Evolutionary conservation across 257 asterid genomes (phyloP).

Genomic region (Petrea volubilis): DNA sequence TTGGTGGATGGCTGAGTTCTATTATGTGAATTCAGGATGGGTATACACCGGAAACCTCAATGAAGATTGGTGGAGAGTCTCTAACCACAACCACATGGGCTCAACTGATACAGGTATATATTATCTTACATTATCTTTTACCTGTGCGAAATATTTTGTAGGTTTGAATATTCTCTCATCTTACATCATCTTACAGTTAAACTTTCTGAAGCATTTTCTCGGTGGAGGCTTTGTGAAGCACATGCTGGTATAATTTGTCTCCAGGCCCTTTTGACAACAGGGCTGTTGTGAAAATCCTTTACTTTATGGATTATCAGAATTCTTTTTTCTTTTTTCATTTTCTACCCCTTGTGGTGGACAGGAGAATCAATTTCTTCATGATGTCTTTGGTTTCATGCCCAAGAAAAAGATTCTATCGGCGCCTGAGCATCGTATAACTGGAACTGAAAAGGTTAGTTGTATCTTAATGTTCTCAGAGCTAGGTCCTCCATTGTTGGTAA

Average conservation of each 20-base stretch:
- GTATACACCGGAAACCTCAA: constrained; percentile 62
- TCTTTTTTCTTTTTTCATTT: not conserved
- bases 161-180: constrained; percentile 12
- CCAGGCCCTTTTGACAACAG: not conserved
- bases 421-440: constrained; percentile 53
- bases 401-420: constrained; percentile 54
- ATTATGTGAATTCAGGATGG: constrained; percentile 57
- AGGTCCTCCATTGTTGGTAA: too few species aligned
- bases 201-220: constrained; percentile 87
- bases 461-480: not conserved
- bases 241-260: constrained; percentile 63
- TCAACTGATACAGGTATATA: constrained; percentile 69
- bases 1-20: constrained; percentile 10
- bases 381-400: constrained; percentile 71
- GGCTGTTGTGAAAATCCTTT: not conserved
- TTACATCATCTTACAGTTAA: constrained; percentile 47
- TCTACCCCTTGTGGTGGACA: constrained; percentile 31
- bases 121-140: constrained; percentile 15
- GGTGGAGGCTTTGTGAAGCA: constrained; percentile 99
- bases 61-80: constrained; percentile 80
- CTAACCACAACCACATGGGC: constrained; percentile 72
- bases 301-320: not conserved
- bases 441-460: constrained; percentile 64
- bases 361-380: constrained; percentile 94
- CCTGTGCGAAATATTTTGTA: not conserved